These are phyloP conservation scores for Aquilaria yunnanensis DNA, from an alignment of 345 rosid genomes.

Conservation along the genomic window DNA sequence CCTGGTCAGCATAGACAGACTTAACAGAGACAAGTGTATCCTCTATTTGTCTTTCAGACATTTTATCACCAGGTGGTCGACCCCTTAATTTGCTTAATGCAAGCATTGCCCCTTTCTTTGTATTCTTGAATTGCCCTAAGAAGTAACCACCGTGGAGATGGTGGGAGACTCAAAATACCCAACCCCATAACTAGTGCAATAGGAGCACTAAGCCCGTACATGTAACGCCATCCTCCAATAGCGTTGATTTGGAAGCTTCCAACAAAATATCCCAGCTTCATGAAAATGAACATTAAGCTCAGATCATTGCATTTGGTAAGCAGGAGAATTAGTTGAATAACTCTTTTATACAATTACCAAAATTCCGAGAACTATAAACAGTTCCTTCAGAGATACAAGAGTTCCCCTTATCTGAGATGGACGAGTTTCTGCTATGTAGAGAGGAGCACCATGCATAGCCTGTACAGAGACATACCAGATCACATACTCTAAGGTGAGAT, in stretches of 20 bases:
- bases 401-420: conserved; percentile 98
- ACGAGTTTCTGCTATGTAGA: conserved; percentile 94
- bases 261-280: conserved; percentile 81
- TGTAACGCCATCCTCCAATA: conserved; percentile 94
- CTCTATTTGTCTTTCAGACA: conserved; percentile 69
- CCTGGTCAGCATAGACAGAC: conserved; percentile 52
- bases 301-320: not conserved
- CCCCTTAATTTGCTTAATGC: conserved; percentile 83
- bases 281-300: not conserved
- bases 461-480: conserved; percentile 32
- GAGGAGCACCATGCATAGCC: conserved; percentile 99
- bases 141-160: conserved; percentile 98
- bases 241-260: conserved; percentile 77
- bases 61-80: conserved; percentile 59
- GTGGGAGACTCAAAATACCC: conserved; percentile 89
- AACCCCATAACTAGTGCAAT: conserved; percentile 78
- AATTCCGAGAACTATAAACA: conserved; percentile 87
- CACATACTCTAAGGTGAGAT: not conserved
- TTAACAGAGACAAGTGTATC: conserved; percentile 59
- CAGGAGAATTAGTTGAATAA: not conserved
- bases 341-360: conserved; percentile 43
- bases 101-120: conserved; percentile 72
- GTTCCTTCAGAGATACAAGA: conserved; percentile 81
- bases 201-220: conserved; percentile 72
- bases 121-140: conserved; percentile 77